Evolutionary conservation across 352 stramenopile species (phyloP).

Genomic region (Aphanomyces cochlioides): DNA sequence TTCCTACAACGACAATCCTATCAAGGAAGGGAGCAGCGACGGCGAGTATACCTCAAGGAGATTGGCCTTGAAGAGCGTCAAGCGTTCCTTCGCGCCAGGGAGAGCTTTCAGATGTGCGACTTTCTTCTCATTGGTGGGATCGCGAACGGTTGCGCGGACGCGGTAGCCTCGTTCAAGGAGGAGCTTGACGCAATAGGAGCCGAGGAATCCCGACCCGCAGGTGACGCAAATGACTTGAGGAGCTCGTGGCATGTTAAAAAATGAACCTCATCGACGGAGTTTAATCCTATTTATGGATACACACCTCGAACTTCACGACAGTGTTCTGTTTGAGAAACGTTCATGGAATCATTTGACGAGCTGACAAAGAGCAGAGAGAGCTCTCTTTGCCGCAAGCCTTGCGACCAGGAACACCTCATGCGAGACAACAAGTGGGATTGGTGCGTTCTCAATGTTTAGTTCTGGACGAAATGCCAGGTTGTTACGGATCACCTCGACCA

Average conservation of each 20-base stretch:
- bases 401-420: no score
- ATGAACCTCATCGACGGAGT: no score
- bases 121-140: conserved; percentile 16
- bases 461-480: no score
- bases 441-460: no score
- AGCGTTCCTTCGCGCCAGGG: conserved; percentile 17
- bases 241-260: neutral
- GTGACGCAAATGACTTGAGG: conserved; percentile 28
- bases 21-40: neutral
- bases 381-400: no score
- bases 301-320: no score
- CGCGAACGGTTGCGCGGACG: conserved; percentile 29
- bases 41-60: conserved; percentile 26
- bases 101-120: conserved; percentile 28
- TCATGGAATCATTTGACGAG: no score
- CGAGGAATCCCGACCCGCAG: conserved; percentile 30
- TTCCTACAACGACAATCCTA: conserved; percentile 1
- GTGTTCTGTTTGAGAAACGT: no score
- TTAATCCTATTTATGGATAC: no score
- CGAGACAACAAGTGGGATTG: no score
- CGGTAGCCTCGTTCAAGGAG: conserved; percentile 31
- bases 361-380: no score
- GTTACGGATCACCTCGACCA: no score
- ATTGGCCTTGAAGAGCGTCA: conserved; percentile 38
- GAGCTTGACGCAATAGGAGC: conserved; percentile 18